Base-by-base conservation (phyloP, 768 basidiomycete species). In the Phallus indusiatus region DNA sequence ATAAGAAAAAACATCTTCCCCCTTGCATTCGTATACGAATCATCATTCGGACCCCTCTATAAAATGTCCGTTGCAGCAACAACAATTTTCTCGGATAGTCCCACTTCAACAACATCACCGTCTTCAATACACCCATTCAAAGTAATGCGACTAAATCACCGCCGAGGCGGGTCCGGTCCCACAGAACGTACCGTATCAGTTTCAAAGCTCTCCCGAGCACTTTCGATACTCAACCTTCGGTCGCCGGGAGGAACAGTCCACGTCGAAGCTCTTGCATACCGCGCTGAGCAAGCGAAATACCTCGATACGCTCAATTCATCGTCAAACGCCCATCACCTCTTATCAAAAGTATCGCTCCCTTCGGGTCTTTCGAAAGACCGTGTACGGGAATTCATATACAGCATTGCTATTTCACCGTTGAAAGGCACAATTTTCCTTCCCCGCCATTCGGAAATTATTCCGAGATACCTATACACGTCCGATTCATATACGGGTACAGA, bases 401-500 rank as follows among this genome's bases (percentile, higher is more conserved):
- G 56, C 47, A 51, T 51, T 47, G 48, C 48, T 6, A 58, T 51
- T 21, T 49, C 56, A 22, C 48, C 47, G 11, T 28, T 28, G 4
- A 58, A 34, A 21, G 56, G 56, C 16, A 58, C n/a, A 12, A 22
- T 47, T 18, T 58, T 58, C 47, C 47, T 58, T 18, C 56, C 56
- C 22, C 56, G 51, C 12, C 24, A 33, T 18, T 58, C 56, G 1
- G 56, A 58, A 21, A 58, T 58, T 17, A 50, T 58, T n/a, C 56
- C 56, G 9, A 28, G 20, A 47, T 42, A 22, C 48, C 24, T 58
- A 11, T 58, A 49, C 47, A 28, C 51, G 11, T 48, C 56, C 35
- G 56, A 58, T 34, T 49, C 33, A 18, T 58, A 33, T 34, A 58
- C 56, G 22, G 56, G 56, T 12, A 58, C 56, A 11, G 56, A 58